Percentiles rank a stretch among this genome's conserved stretches.
Evolutionary conservation across 371 early-diverging fungal genomes (phyloP).

Genomic region (Syncephalastrum racemosum): DNA sequence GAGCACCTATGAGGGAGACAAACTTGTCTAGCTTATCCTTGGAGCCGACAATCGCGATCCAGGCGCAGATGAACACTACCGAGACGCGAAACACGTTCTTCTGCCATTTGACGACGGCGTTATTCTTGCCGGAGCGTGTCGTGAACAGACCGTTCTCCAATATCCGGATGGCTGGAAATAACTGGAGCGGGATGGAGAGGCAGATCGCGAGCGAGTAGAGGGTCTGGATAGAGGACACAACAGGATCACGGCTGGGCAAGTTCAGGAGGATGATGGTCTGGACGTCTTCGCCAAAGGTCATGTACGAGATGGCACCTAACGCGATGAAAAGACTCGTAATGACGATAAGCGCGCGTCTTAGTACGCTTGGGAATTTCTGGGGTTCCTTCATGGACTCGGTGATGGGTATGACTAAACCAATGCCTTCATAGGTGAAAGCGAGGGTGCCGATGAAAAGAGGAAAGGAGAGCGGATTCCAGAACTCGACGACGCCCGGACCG

Average conservation of each 20-base stretch:
- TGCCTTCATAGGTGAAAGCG: constrained; percentile 89
- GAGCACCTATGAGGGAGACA: constrained; percentile 76
- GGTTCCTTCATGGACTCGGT: constrained; percentile 82
- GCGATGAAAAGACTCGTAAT: constrained; percentile 73
- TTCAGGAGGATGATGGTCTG: constrained; percentile 80
- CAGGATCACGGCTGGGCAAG: constrained; percentile 65
- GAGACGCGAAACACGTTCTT: constrained; percentile 80
- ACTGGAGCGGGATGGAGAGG: constrained; percentile 78
- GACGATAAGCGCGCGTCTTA: constrained; percentile 64
- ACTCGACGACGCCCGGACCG: constrained; percentile 60
- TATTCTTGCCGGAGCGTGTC: constrained; percentile 64
- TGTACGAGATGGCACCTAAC: constrained; percentile 77
- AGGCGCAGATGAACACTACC: constrained; percentile 64
- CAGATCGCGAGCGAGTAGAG: constrained; percentile 87
- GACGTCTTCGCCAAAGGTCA: constrained; percentile 77
- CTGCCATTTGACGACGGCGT: constrained; percentile 79
- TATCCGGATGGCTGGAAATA: constrained; percentile 86
- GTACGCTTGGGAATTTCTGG: constrained; percentile 68
- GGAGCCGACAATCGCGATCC: constrained; percentile 73
- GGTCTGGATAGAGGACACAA: constrained; percentile 68
- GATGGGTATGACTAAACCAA: constrained; percentile 77
- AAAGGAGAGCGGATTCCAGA: constrained; percentile 71
- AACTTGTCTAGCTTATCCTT: constrained; percentile 79
- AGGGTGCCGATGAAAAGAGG: constrained; percentile 87
- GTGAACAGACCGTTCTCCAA: constrained; percentile 75